Base-by-base conservation (phyloP, 2,329 filamentous ascomycete species). In the Tolypocladium ophioglossoides region DNA sequence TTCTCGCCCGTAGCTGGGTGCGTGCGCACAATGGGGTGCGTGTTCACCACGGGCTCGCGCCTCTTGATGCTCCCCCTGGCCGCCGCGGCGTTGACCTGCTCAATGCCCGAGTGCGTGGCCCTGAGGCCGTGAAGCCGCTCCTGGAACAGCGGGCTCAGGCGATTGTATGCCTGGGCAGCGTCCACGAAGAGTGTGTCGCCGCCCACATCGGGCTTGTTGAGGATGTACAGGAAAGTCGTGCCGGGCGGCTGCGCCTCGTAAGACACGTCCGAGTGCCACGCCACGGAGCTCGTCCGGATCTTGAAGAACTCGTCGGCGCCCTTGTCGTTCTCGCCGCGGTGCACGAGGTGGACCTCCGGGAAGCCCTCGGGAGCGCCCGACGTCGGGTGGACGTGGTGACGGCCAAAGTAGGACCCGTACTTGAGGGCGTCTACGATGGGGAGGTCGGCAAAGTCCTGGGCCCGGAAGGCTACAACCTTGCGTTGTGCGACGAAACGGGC, bases 221-320 rank as follows among this genome's bases (percentile, higher is more conserved):
- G 79, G 51, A 91, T 78, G 66, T 95, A 95, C 38, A 96, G 71
- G 71, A 96, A 95, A 0, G 91, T 95, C 0, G 90, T 96, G 34
- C 90, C 89, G 0, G 91, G 90, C 1, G 91, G 90, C 71, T 96
- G 91, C 60, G 81, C 74, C 73, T 96, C 91, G 66, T 95, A 96
- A 0, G 87, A 88, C 1, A 95, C 85, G 61, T 96, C 91, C 0
- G 85, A 88, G 72, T 96, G 91, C 90, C 90, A 96, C 9, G 89
- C 89, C 1, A 95, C 84, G 1, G 85, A 88, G 70, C 85, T 92
- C 4, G 87, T 91, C 24, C 87, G 80, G 49, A 82, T 80, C 55
- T 68, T 62, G 60, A 90, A 84, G 69, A 86, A 87, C 50, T 79
- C 74, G 22, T 79, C 72, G 22, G 56, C 81, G 73, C 50, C 81